Evolutionary conservation across 148 eudicot species (phyloP).

Genomic region (Diospyros kaki): DNA sequence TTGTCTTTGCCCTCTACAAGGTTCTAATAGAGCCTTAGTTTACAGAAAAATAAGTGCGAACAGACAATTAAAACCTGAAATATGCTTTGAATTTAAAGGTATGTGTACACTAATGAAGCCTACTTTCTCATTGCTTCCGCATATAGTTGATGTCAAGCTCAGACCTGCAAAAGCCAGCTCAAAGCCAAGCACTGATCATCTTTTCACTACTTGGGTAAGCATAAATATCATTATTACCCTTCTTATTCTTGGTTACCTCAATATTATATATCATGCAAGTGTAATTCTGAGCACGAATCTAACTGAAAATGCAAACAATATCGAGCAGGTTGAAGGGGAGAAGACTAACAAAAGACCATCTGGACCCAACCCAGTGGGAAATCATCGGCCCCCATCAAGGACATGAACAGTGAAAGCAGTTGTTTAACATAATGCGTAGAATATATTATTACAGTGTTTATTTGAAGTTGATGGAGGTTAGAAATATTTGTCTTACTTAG

Average conservation of each 20-base stretch:
- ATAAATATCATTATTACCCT: not conserved
- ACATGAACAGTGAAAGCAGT: constrained; percentile 29
- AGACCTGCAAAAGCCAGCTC: constrained; percentile 18
- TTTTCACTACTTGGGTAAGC: constrained; percentile 31
- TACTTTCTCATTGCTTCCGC: constrained; percentile 15
- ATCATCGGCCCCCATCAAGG: constrained; percentile 50
- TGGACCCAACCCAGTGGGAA: constrained; percentile 62
- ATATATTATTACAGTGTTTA: constrained; percentile 16
- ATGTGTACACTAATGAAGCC: not conserved
- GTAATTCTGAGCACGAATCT: not conserved
- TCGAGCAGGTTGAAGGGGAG: constrained; percentile 38
- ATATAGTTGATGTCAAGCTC: constrained; percentile 35
- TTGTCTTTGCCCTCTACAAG: no score
- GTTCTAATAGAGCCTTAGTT: not conserved
- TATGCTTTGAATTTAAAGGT: not conserved
- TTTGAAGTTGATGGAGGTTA: constrained; percentile 13
- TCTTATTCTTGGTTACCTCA: not conserved
- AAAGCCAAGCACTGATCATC: constrained; percentile 17
- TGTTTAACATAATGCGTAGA: constrained; percentile 17
- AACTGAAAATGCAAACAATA: constrained; percentile 12
- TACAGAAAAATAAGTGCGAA: not conserved
- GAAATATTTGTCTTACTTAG: constrained; percentile 9
- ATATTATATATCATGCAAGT: constrained; percentile 5
- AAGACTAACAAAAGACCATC: constrained; percentile 48
- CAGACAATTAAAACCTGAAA: not conserved